These are phyloP conservation scores for Crassisporium funariophilum DNA, from an alignment of 768 basidiomycete genomes.

Conservation along the genomic window DNA sequence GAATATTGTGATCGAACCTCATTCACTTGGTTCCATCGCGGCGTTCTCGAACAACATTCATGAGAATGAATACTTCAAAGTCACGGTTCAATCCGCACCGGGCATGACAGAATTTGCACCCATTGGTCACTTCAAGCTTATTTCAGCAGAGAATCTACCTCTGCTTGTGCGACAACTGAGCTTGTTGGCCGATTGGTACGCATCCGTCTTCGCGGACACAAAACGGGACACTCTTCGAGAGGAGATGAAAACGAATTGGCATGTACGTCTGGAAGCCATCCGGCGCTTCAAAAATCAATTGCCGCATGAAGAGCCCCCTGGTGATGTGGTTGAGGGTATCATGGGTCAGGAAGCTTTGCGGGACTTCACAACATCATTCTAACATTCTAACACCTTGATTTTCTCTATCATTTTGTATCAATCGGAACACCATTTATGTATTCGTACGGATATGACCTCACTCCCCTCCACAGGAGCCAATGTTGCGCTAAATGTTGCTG, in stretches of 20 bases:
- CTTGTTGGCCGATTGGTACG: slow-evolving; percentile 87
- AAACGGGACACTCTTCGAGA: slow-evolving; percentile 66
- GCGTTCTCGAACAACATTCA: slow-evolving; percentile 83
- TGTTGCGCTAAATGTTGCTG: slow-evolving; percentile 1
- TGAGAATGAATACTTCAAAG: slow-evolving; percentile 95
- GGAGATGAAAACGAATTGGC: slow-evolving; percentile 91
- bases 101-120: slow-evolving; percentile 96
- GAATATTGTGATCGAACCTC: slow-evolving; percentile 96
- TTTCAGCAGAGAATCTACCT: slow-evolving; percentile 86
- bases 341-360: slow-evolving; percentile 53
- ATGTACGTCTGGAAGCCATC: slow-evolving; percentile 76
- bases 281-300: slow-evolving; percentile 61
- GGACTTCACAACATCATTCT: slow-evolving; percentile 62
- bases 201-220: slow-evolving; percentile 78
- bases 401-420: slow-evolving; percentile 12
- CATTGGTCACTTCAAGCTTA: slow-evolving; percentile 90
- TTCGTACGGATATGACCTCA: slow-evolving; percentile 12
- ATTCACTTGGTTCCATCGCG: slow-evolving; percentile 80
- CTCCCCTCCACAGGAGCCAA: neutral
- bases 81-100: slow-evolving; percentile 82
- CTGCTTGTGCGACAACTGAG: slow-evolving; percentile 88
- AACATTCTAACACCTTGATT: slow-evolving; percentile 18
- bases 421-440: slow-evolving; percentile 14
- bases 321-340: slow-evolving; percentile 36
- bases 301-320: slow-evolving; percentile 25